These are phyloP conservation scores for Plasmodium inui DNA, from an alignment of 169 alveolate species.

Conservation along the genomic window DNA sequence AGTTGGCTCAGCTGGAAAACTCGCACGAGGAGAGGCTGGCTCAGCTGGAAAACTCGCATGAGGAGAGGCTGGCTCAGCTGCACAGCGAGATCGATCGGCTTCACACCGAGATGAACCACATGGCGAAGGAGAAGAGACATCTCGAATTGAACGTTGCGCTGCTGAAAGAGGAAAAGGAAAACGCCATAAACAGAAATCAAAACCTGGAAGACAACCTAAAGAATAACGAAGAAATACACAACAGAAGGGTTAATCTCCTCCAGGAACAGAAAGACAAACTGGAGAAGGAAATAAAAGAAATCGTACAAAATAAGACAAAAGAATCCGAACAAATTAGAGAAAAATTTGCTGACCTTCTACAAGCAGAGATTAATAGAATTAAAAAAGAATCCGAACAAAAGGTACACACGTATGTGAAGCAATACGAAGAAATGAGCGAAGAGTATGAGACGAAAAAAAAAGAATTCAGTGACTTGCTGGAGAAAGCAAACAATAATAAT, in stretches of 20 bases:
- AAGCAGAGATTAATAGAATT: conserved; percentile 63
- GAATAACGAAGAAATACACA: conserved; percentile 55
- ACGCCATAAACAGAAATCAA: conserved; percentile 12
- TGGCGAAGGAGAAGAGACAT: conserved; percentile 27
- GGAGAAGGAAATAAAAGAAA: conserved; percentile 32
- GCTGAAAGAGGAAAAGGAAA: conserved; percentile 55
- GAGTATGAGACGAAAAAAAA: conserved; percentile 46
- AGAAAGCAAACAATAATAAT: conserved; percentile 45
- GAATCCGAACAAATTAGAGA: conserved; percentile 69
- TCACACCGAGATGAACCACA: not conserved
- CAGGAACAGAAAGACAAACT: conserved; percentile 40
- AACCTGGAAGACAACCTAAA: conserved; percentile 58
- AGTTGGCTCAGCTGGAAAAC: not conserved
- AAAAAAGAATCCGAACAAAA: conserved; percentile 47
- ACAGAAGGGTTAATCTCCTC: conserved; percentile 9
- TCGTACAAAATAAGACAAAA: conserved; percentile 9
- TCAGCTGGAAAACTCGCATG: not conserved
- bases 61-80: not conserved
- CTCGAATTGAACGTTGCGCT: conserved; percentile 29
- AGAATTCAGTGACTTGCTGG: conserved; percentile 47
- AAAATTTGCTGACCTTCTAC: conserved; percentile 56
- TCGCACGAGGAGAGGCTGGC: not conserved
- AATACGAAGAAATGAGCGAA: conserved; percentile 53
- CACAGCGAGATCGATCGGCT: not conserved
- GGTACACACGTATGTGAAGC: conserved; percentile 32